Base-by-base conservation (phyloP, 305 asterid genomes). In the Fraxinus dipetala region DNA sequence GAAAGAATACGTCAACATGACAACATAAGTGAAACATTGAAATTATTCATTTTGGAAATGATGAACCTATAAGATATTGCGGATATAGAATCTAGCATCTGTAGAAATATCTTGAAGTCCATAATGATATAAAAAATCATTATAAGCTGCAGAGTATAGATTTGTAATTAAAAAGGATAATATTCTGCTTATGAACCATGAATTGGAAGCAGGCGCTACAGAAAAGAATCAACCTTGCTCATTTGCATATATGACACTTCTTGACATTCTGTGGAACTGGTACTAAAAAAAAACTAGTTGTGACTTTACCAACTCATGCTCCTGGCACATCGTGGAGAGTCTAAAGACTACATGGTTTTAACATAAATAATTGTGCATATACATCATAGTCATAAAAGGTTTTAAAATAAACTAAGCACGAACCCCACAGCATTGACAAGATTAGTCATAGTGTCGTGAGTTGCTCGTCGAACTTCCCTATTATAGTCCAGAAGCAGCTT, bases 381-480 rank as follows among this genome's bases (percentile, higher is more conserved):
- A 63, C 31, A 63, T 63, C 72, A 24, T 4, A 22, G 72, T 2
- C n/a, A 63, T 63, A 7, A 63, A 61, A 63, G 6, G 6, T 24
- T 22, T 61, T 5, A 69, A 73, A 79, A 76, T 69, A 2, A 81
- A 80, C 45, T 45, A 79, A 79, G 85, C 80, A 90, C 97, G 76
- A 82, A 96, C 99, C 99, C 97, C 69, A 89, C 88, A 83, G 86
- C 82, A 80, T 85, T 89, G 85, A 92, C 97, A 85, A 96, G 88
- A 88, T 85, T 86, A 85, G 93, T 85, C 99, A 96, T 92, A 84
- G 97, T 92, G 35, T 92, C 99, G 85, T 96, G 97, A 75, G 99
- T 93, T 84, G 97, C 95, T 85, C 98, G 95, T 65, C 99, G 93
- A 82, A 96, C 98, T 78, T 96, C 99, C 86, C 99, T 86, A 88